Base-by-base conservation (phyloP, 441 rosid species). In the Aquilaria agallochum region DNA sequence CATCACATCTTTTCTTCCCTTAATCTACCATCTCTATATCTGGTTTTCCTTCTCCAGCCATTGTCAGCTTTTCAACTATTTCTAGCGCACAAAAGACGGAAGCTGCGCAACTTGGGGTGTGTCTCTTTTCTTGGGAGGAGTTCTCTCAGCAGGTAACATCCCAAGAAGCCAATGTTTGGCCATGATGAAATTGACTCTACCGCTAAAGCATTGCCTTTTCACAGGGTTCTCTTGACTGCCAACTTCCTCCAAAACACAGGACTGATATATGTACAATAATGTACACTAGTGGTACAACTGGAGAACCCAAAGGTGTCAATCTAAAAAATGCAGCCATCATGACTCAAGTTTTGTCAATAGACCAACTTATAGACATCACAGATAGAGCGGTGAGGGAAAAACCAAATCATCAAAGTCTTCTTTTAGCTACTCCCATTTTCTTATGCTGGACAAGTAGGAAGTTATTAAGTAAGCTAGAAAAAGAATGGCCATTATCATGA, bases 231-330 rank as follows among this genome's bases (percentile, higher is more conserved):
- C 67, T 73, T 55, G 81, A 87, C 49, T 61, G 80, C 48, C 80
- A 86, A 53, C 72, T 91, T 15, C 94, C 98, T 12, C 75, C 61
- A 13, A 91, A 87, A 76, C 71, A 76, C 60, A 91, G 78, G 69
- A 79, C 85, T 3, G 84, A 87, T 63, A 74, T 91, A 32, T 89
- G 93, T 75, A 89, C 92, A 13, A 94, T 94, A 74, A 90, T 90
- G 97, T 93, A 90, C 61, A 86, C 96, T 1, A 93, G 98, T 56
- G 97, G 98, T 58, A 94, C 97, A 60, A 91, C 97, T 11, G 97
- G 99, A 64, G 99, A 91, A 58, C 97, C 97, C 0, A 94, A 94
- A 79, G 99, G 99, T 54, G 99, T 94, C 15, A 71, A 86, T 67
- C 72, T 91, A n/a, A 80, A 72, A 8, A 94, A 87, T 63, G 80